phyloP scores from a whole-genome alignment of 768 basidiomycete species.

The Tricholomella constricta region DNA sequence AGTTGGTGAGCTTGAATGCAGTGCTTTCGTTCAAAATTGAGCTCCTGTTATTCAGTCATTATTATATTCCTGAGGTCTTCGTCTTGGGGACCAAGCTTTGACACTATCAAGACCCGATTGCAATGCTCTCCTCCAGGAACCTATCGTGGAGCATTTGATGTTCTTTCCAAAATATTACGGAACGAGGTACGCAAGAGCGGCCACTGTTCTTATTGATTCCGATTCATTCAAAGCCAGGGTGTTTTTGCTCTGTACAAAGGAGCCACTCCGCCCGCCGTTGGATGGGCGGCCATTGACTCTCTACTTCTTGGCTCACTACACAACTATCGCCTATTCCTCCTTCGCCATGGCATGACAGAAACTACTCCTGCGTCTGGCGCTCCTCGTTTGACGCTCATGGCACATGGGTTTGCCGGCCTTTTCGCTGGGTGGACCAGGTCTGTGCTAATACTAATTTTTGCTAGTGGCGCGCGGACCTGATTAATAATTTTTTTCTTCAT shows the following conservation, averaged over 20 bases:
- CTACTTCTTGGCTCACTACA: slow-evolving; percentile 69
- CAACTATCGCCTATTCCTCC: slow-evolving; percentile 67
- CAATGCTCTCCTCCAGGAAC: slow-evolving; percentile 69
- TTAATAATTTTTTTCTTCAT: slow-evolving; percentile 3
- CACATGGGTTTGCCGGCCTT: slow-evolving; percentile 67
- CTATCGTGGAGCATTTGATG: slow-evolving; percentile 63
- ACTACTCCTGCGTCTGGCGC: slow-evolving; percentile 40
- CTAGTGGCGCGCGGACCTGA: slow-evolving; percentile 3
- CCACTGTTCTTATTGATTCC: background rate
- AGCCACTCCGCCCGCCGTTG: slow-evolving; percentile 69
- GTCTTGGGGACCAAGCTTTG: slow-evolving; percentile 47
- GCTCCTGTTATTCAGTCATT: background rate
- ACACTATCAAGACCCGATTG: slow-evolving; percentile 72
- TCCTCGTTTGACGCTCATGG: slow-evolving; percentile 59
- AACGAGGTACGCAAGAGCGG: slow-evolving; percentile 51
- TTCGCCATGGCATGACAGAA: slow-evolving; percentile 56
- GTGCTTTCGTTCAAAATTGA: slow-evolving; percentile 1
- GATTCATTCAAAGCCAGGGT: slow-evolving; percentile 39
- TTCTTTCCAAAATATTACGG: slow-evolving; percentile 54
- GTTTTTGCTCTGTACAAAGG: slow-evolving; percentile 72
- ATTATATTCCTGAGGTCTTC: background rate
- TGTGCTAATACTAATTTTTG: slow-evolving; percentile 11
- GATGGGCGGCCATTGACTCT: slow-evolving; percentile 75
- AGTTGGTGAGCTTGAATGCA: slow-evolving; percentile 6
- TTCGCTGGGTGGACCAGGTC: slow-evolving; percentile 73